Evolutionary conservation across 345 rosid species (phyloP), one percentile per base, ranked within the genome.

Genomic region (Lagerstroemia speciosa): DNA sequence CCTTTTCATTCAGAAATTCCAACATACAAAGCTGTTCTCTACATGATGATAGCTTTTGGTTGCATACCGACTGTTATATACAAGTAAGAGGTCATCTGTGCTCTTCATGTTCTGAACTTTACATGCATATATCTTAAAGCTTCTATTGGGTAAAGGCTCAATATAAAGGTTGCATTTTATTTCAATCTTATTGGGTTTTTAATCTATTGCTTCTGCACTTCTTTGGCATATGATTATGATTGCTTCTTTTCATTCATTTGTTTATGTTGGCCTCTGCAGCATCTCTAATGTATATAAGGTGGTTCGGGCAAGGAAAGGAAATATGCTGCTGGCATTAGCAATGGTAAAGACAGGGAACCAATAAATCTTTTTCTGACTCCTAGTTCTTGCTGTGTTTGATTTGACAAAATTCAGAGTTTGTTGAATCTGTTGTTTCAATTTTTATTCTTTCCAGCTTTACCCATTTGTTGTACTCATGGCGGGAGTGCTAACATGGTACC

Each of bases 401-500:
- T 52, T 14, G 41, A 40, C 27, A 48, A n/a, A 24, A 11, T 32
- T 33, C 55, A n/a, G 20, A 40, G 12, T 66, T 66, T 66, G 7
- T 43, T 41, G 68, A 45, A 12, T 40, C n/a, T 45, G 6, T 70
- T 37, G 4, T 48, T 53, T 52, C 5, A 64, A 26, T 32, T 74
- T 58, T 70, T 43, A 14, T 29, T 69, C 45, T 8, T 79, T 66
- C 33, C 89, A 94, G 99, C 93, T 88, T 71, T 89, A 78, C 73
- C 99, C 99, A 26, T 88, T 94, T 38, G 73, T 64, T 57, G 85
- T 83, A 62, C 87, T 94, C 19, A 37, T 94, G 78, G 92, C 83
- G 67, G 98, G 97, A 75, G 91, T 94, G 76, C 80, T 91, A 22
- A 75, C 73, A 62, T 93, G 98, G 98, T 93, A 90, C 15, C 9